A percentile compares a stretch with the other conserved stretches of the same genome.
phyloP scores from a whole-genome alignment of 208 protist species.

The Crithidia sp. region DNA sequence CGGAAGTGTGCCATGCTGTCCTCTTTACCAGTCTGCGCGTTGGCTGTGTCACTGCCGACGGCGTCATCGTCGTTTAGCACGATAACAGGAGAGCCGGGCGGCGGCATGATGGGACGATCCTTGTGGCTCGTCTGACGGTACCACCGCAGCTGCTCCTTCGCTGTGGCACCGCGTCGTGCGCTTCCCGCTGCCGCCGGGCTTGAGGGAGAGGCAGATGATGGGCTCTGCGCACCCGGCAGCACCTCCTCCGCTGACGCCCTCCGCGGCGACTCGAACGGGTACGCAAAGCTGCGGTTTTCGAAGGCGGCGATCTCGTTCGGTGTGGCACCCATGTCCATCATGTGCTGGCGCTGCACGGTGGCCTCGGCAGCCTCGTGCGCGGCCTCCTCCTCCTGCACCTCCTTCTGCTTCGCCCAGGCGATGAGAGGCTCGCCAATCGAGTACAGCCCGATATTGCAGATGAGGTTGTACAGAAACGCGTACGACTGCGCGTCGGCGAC shows the following conservation, averaged over 20 bases:
- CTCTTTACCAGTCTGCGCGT: background rate
- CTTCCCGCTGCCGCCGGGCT: background rate
- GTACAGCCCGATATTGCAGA: conserved; percentile 64
- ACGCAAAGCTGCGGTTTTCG: conserved; percentile 34
- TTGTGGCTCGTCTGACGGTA: conserved; percentile 27
- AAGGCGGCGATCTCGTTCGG: conserved; percentile 1
- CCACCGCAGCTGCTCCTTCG: conserved; percentile 49
- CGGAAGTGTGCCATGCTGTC: conserved; percentile 10
- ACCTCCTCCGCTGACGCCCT: background rate
- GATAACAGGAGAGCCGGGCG: conserved; percentile 13
- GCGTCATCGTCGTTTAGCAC: conserved; percentile 1
- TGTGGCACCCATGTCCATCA: background rate
- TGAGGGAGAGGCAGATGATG: background rate
- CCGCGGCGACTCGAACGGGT: conserved; percentile 25
- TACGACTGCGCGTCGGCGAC: conserved; percentile 48
- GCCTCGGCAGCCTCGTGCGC: background rate
- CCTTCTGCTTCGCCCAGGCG: conserved; percentile 28
- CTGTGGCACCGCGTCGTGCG: conserved; percentile 26
- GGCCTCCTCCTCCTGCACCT: conserved; percentile 24
- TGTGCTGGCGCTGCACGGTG: background rate
- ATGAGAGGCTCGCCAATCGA: conserved; percentile 57
- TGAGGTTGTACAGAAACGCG: conserved; percentile 77
- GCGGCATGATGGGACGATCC: conserved; percentile 37
- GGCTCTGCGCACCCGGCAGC: background rate
- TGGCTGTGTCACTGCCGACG: background rate